Conservation (phyloP, 305 asterid genomes). For the Solanum hybrid region DNA sequence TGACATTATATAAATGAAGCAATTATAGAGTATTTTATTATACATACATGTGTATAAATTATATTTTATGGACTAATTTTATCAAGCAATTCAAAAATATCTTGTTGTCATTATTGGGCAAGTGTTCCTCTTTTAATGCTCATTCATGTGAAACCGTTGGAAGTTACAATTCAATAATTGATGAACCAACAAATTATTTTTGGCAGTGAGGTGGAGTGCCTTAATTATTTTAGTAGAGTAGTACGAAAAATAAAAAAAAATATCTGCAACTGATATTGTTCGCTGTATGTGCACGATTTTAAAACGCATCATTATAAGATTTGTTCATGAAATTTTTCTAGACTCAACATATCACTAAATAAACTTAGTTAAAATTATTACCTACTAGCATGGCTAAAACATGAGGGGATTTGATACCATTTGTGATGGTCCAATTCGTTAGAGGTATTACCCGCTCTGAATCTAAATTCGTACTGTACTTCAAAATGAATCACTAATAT, state of each 20-base stretch:
- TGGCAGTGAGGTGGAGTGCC: not conserved
- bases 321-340: not conserved
- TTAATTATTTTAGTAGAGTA: not conserved
- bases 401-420: no score
- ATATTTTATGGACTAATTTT: no score
- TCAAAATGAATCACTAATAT: not conserved
- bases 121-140: not conserved
- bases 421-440: not conserved
- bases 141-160: not conserved
- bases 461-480: not conserved
- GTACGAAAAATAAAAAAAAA: not conserved
- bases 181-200: not conserved
- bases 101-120: not conserved
- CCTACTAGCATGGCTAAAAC: no score
- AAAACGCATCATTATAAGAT: no score
- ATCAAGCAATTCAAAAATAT: not conserved
- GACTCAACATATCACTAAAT: no score
- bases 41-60: no score
- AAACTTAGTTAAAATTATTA: no score
- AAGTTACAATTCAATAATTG: not conserved
- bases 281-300: no score
- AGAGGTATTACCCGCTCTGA: fast-evolving
- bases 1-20: no score
- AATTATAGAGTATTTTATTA: no score
- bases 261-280: no score